Evolutionary conservation across 1,139 yeast genomes (phyloP), one percentile per base, ranked within the genome.

Genomic region (Petasospora fabianii): DNA sequence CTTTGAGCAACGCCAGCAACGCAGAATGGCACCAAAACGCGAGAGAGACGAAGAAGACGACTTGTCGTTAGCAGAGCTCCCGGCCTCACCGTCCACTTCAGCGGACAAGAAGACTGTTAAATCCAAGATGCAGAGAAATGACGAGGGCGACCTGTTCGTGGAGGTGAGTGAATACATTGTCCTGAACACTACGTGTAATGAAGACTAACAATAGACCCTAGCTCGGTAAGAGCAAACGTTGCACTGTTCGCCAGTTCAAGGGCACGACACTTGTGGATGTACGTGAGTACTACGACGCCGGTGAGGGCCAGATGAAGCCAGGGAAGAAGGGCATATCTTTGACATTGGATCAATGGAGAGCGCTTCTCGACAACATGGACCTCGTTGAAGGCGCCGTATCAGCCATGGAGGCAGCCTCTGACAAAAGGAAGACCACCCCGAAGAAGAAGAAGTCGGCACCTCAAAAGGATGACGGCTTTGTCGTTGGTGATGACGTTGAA

Each of bases 251-350:
- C 40, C 73, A 73, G 51, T 87, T 77, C 67, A 79, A 83, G 38
- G 77, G 78, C 38, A 65, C 68, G 44, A 75, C 73, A 35, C 64
- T 86, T 49, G 76, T 88, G 12, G 96, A 87, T 53, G 84, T 87
- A 41, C 72, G 96, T 41, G 96, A 88, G 59, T 86, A 69, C 63
- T 87, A 84, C 61, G 87, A 80, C 51, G 71, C 69, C 3, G 69
- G 76, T 10, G 16, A n/a, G 10, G 74, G 77, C 11, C 81, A 76
- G 44, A 67, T 75, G 62, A 69, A 68, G 47, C 97, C 96, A 0
- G 95, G 95, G 0, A 80, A 79, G 55, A 87, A 87, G 67, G 96
- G 96, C 1, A 84, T 87, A 20, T 77, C 95, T 1, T 62, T 87
- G 42, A 81, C 88, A 1, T 79, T 73, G 49, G 94, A 79, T 16